These are phyloP conservation scores for Spinacia oleracea DNA, from an alignment of 179 eudicot genomes.

Conservation along the genomic window DNA sequence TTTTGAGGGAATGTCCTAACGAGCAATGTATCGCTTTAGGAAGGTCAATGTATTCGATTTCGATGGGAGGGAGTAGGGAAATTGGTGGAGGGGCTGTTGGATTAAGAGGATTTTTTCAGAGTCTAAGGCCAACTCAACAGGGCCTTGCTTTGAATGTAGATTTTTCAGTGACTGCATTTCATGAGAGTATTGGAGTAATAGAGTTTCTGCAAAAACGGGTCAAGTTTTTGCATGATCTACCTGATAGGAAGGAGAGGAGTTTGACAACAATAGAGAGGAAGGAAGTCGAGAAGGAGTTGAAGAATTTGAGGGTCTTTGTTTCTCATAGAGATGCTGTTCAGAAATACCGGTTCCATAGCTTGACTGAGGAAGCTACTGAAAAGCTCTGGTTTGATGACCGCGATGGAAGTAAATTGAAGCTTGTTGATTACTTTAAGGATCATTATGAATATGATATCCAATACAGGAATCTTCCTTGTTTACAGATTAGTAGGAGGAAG, in stretches of 20 bases:
- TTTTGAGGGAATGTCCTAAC: constrained; percentile 67
- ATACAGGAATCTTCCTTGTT: constrained; percentile 77
- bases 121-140: constrained; percentile 90
- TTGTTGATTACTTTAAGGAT: constrained; percentile 79
- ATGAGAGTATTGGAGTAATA: constrained; percentile 81
- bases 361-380: constrained; percentile 76
- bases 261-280: constrained; percentile 60
- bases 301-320: constrained; percentile 77
- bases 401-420: constrained; percentile 60
- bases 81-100: constrained; percentile 92
- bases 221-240: constrained; percentile 58
- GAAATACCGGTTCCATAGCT: constrained; percentile 70
- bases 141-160: constrained; percentile 91
- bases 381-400: constrained; percentile 74
- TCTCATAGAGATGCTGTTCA: constrained; percentile 83
- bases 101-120: constrained; percentile 84
- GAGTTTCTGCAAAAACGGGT: constrained; percentile 68
- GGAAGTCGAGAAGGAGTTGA: constrained; percentile 76
- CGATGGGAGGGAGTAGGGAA: constrained; percentile 75
- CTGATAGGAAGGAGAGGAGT: constrained; percentile 41
- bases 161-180: constrained; percentile 88
- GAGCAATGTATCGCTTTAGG: constrained; percentile 71
- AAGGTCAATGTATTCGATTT: constrained; percentile 69
- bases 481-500: constrained; percentile 86
- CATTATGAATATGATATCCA: constrained; percentile 78